Percentiles rank a stretch among this genome's conserved stretches.
phyloP scores from a whole-genome alignment of 2,329 filamentous ascomycete genomes.

The Nemania bipapillata region DNA sequence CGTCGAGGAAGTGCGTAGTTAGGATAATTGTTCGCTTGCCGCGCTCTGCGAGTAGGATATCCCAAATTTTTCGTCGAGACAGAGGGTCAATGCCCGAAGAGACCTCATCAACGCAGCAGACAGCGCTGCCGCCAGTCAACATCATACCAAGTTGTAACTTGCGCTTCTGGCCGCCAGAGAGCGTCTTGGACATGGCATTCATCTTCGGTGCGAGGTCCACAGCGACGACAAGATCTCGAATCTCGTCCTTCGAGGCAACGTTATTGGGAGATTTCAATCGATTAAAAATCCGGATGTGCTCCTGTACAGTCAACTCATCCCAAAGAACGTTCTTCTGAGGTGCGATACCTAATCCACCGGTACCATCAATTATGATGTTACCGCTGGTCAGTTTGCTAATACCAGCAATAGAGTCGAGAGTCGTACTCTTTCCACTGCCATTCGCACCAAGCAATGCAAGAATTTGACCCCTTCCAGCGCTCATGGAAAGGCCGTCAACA shows the following conservation, averaged over 20 bases:
- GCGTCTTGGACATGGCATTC: conserved; percentile 75
- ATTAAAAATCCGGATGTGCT: conserved; percentile 88
- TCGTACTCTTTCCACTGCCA: conserved; percentile 89
- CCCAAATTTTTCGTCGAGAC: conserved; percentile 90
- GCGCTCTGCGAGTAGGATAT: conserved; percentile 86
- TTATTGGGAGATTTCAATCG: conserved; percentile 74
- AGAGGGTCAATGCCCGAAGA: conserved; percentile 88
- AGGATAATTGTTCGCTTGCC: conserved; percentile 84
- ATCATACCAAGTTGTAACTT: conserved; percentile 95
- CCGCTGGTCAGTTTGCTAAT: conserved; percentile 81
- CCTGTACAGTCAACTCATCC: conserved; percentile 85
- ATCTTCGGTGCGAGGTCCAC: conserved; percentile 82
- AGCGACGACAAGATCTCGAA: conserved; percentile 71
- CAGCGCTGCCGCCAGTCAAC: conserved; percentile 86
- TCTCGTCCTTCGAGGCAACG: conserved; percentile 67
- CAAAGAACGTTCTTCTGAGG: conserved; percentile 95
- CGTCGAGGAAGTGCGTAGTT: conserved; percentile 93
- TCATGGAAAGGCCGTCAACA: conserved; percentile 77
- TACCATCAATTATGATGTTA: conserved; percentile 78
- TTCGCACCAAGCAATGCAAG: conserved; percentile 88
- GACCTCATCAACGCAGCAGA: conserved; percentile 93
- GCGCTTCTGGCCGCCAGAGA: conserved; percentile 91
- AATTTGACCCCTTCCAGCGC: conserved; percentile 81
- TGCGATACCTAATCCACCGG: conserved; percentile 83
- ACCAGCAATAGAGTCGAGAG: conserved; percentile 86